Conservation (phyloP, 805 yeast genomes). For the Tetrapisispora namnaoensis region DNA sequence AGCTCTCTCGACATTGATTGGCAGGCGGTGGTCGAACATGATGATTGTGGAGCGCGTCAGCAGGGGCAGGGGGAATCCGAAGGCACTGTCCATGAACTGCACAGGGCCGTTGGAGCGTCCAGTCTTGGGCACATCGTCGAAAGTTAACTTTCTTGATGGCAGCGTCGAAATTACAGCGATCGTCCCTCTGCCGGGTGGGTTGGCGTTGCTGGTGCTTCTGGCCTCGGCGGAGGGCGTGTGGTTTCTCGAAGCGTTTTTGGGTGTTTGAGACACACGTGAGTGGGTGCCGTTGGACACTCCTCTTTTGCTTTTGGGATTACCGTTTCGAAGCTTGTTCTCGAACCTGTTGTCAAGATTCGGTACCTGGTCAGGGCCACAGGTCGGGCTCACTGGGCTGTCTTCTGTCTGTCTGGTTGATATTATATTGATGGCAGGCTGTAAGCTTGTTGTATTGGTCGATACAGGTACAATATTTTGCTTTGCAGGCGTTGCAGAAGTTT, state of each 20-base stretch:
- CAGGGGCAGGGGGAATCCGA: slow-evolving; percentile 81
- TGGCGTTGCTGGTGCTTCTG: background rate
- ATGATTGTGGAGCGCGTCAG: slow-evolving; percentile 65
- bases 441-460: too few species aligned
- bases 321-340: background rate
- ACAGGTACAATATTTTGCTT: too few species aligned
- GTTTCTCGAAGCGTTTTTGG: background rate
- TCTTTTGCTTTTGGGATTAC: background rate
- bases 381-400: too few species aligned
- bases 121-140: slow-evolving; percentile 30
- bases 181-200: too few species aligned
- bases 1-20: slow-evolving; percentile 93
- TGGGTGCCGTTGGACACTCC: background rate
- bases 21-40: slow-evolving; percentile 79
- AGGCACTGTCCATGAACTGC: slow-evolving; percentile 65
- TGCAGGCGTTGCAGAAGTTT: too few species aligned
- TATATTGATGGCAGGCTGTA: background rate
- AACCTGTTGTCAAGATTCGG: too few species aligned
- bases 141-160: slow-evolving; percentile 29
- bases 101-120: slow-evolving; percentile 46
- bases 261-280: background rate
- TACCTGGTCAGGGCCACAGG: too few species aligned
- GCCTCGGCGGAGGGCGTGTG: background rate
- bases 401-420: slow-evolving; percentile 3
- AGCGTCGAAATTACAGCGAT: background rate